Conservation (phyloP, 208 protist species). For the Trypanosoma rangeli region DNA sequence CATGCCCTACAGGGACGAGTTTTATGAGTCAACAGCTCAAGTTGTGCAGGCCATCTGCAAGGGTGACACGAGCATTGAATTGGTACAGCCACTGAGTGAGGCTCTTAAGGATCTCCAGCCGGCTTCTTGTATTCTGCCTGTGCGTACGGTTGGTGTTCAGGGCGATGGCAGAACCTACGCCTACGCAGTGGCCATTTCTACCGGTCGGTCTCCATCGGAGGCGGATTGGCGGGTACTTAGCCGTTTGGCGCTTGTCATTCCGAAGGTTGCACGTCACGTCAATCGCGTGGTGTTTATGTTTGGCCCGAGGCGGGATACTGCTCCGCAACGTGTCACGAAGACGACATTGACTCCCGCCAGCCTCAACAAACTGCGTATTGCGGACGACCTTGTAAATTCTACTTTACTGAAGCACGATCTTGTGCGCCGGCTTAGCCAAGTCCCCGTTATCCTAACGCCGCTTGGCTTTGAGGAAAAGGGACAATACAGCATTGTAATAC, state of each 20-base stretch:
- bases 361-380: slow-evolving; percentile 88
- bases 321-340: slow-evolving; percentile 54
- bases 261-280: slow-evolving; percentile 88
- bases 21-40: slow-evolving; percentile 43
- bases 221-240: slow-evolving; percentile 78
- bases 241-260: slow-evolving; percentile 84
- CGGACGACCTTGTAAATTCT: slow-evolving; percentile 89
- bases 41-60: slow-evolving; percentile 38
- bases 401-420: slow-evolving; percentile 79
- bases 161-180: slow-evolving; percentile 97
- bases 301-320: slow-evolving; percentile 37
- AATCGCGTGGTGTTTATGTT: slow-evolving; percentile 95
- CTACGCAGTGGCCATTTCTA: slow-evolving; percentile 86
- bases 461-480: slow-evolving; percentile 78
- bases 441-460: slow-evolving; percentile 93
- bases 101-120: slow-evolving; percentile 24
- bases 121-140: slow-evolving; percentile 74
- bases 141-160: slow-evolving; percentile 96
- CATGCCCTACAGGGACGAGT: slow-evolving; percentile 46
- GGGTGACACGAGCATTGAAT: neutral
- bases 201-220: slow-evolving; percentile 39
- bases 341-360: slow-evolving; percentile 71
- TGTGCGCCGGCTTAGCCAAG: slow-evolving; percentile 88
- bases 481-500: slow-evolving; percentile 86
- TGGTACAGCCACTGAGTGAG: slow-evolving; percentile 13